Conservation (phyloP, 2,329 filamentous ascomycete genomes). For the Colletotrichum echinochloae region DNA sequence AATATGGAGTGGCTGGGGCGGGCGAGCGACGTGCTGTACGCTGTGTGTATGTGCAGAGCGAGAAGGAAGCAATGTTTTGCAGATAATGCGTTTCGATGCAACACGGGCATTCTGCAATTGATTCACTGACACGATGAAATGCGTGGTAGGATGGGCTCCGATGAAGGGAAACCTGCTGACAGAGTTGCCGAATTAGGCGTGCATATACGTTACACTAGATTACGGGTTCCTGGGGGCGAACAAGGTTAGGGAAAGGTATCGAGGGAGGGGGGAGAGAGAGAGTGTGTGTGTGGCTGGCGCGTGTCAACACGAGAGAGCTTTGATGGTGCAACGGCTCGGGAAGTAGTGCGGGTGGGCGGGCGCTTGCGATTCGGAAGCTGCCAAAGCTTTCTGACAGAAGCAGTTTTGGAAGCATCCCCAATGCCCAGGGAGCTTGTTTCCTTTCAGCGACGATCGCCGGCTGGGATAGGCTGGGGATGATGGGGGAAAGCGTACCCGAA, state of each 20-base stretch:
- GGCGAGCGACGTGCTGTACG: conserved; percentile 22
- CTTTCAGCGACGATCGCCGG: not conserved
- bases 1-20: not conserved
- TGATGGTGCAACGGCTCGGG: conserved; percentile 34
- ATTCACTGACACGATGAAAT: conserved; percentile 13
- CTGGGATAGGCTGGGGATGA: conserved; percentile 11
- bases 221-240: not conserved
- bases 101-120: conserved; percentile 17
- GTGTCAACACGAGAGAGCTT: conserved; percentile 31
- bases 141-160: not conserved
- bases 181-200: not conserved
- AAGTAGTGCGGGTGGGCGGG: conserved; percentile 21
- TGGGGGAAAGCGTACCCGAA: conserved; percentile 1
- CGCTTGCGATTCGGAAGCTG: conserved; percentile 39
- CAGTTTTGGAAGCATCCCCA: conserved; percentile 38
- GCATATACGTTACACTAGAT: not conserved
- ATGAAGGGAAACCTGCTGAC: not conserved
- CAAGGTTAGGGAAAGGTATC: not conserved
- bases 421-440: not conserved
- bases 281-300: conserved; percentile 23
- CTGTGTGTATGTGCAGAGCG: conserved; percentile 35
- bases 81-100: conserved; percentile 34
- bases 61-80: conserved; percentile 39
- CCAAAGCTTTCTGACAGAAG: conserved; percentile 40
- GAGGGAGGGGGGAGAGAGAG: too few species aligned